Evolutionary conservation across 345 rosid species (phyloP).

Genomic region (Sisymbrium altissimum): DNA sequence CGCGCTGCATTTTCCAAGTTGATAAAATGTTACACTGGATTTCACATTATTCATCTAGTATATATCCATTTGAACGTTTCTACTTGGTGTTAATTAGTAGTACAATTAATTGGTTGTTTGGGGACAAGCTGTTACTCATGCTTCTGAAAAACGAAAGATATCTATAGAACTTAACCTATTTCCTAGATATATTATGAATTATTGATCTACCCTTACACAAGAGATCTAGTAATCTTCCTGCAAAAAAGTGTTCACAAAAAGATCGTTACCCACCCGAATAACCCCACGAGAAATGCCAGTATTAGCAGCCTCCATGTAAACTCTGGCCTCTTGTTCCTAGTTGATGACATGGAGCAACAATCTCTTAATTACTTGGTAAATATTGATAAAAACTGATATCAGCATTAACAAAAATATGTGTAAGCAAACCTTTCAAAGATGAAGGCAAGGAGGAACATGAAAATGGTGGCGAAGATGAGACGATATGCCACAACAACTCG

Average conservation of each 20-base stretch:
- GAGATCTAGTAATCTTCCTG: neutral
- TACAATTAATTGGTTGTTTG: no score
- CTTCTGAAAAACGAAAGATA: no score
- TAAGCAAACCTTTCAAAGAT: neutral
- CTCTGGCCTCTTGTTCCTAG: neutral
- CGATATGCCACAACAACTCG: neutral
- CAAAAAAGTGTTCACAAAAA: neutral
- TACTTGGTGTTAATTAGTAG: no score
- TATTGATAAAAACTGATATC: no score
- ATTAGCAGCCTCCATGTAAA: neutral
- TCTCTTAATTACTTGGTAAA: neutral
- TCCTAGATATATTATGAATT: no score
- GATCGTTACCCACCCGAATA: neutral
- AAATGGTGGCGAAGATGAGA: conserved; percentile 1
- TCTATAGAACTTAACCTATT: no score
- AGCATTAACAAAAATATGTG: no score
- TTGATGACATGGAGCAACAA: neutral
- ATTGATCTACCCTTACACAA: neutral
- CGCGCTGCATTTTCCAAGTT: neutral
- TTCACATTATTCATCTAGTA: neutral
- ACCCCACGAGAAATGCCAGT: neutral
- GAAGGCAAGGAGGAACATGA: neutral
- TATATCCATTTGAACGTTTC: neutral
- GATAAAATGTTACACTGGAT: neutral
- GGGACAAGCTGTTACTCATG: no score